Evolutionary conservation across 2,329 filamentous ascomycete species (phyloP).

Genomic region (Epicoccum nigrum): DNA sequence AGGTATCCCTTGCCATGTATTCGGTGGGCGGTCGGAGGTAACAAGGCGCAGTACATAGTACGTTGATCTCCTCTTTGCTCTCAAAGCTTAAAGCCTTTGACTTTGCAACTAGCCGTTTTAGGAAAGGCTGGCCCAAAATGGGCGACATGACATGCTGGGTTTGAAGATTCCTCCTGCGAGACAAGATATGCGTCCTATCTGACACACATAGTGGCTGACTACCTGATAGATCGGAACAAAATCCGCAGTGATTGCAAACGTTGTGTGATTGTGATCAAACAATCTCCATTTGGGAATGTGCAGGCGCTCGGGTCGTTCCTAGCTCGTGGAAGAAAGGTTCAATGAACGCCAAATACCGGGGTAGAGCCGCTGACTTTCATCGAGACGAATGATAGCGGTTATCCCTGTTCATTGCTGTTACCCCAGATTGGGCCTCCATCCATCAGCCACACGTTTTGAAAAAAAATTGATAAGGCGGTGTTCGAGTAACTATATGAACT

Average conservation of each 20-base stretch:
- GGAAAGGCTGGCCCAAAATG: neutral
- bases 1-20: too few species aligned
- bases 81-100: neutral
- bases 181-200: neutral
- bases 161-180: neutral
- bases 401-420: neutral
- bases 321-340: neutral
- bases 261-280: neutral
- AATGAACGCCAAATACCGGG: neutral
- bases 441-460: constrained; percentile 1
- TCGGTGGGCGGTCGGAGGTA: too few species aligned
- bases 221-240: neutral
- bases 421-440: constrained; percentile 5
- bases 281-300: constrained; percentile 5
- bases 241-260: neutral
- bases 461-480: constrained; percentile 3
- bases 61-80: neutral
- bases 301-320: constrained; percentile 5
- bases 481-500: constrained; percentile 1
- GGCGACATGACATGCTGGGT: neutral
- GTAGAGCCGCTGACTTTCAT: neutral
- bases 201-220: neutral
- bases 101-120: neutral
- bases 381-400: constrained; percentile 3
- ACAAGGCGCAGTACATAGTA: too few species aligned